Evolutionary conservation across 1,284 basidiomycete genomes (phyloP), one percentile per base, ranked within the genome.

Genomic region (Rhodotorula sp.): DNA sequence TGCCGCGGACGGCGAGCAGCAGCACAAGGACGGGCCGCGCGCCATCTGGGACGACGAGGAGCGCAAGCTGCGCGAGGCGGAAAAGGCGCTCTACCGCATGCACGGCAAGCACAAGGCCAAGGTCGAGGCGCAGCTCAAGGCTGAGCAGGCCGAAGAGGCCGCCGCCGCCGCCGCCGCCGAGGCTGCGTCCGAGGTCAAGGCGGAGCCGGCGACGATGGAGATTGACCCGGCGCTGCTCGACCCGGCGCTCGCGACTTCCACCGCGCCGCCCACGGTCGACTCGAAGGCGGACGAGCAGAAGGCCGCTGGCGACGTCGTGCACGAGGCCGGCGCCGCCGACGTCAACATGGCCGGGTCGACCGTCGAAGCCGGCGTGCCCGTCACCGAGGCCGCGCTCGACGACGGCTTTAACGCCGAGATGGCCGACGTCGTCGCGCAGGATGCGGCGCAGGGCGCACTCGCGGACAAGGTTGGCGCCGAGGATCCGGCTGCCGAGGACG

Each of bases 391-490:
- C 7, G 70, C 66, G 48, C 21, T 67, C 50, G 59, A 71, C 54
- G 66, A 71, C 52, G 70, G 66, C 2, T 71, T 71, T 66, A 71
- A 71, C n/a, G 70, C 66, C 27, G 70, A 71, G 59, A n/a, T 71
- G 49, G 66, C 66, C 46, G 70, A 71, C 34, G 61, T 53, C 19
- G 23, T 71, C 7, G 65, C 61, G 17, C 13, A 50, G 16, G 65
- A 71, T 17, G 65, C 65, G 19, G 57, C 58, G 25, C 25, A 66
- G 49, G 57, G n/a, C 41, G 61, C 10, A 41, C 12, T 27, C n/a
- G 48, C 46, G 34, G 34, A 56, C 27, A 50, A 44, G 23, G 61
- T 34, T 34, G 54, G 59, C 53, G 21, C 46, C 48, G 54, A 69
- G n/a, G 46, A 66, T 4, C 34, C 34, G n/a, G 66, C 55, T 13